A percentile compares a stretch with the other conserved stretches of the same genome.
phyloP scores from a whole-genome alignment of 805 yeast genomes.

The Metschnikowia koreensis region DNA sequence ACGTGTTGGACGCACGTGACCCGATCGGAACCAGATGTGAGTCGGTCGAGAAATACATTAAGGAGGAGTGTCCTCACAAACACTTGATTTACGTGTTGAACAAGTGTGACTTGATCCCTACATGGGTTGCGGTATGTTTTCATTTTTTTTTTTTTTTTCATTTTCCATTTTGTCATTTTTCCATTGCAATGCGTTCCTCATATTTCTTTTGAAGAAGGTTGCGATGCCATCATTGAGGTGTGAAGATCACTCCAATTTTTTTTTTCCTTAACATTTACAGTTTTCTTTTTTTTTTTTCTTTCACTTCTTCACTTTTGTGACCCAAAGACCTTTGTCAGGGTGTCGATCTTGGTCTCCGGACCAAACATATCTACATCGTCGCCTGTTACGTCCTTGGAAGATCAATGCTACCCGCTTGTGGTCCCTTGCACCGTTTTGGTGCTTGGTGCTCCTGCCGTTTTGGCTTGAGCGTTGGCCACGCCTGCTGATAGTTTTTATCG shows the following conservation, averaged over 20 bases:
- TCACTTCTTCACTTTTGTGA: slow-evolving; percentile 3
- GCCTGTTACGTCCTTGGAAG: slow-evolving; percentile 99
- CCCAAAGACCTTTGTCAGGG: slow-evolving; percentile 93
- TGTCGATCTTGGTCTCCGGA: slow-evolving; percentile 40
- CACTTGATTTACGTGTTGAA: slow-evolving; percentile 91
- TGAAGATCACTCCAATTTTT: background rate
- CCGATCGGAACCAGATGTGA: slow-evolving; percentile 95
- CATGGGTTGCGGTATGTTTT: slow-evolving; percentile 97
- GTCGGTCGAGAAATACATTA: slow-evolving; percentile 88
- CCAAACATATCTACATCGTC: slow-evolving; percentile 37
- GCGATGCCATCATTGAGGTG: background rate
- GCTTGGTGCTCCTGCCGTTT: slow-evolving; percentile 39
- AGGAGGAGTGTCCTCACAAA: slow-evolving; percentile 93
- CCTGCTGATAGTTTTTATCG: slow-evolving; percentile 37
- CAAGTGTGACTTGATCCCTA: slow-evolving; percentile 97
- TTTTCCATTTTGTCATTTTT: background rate
- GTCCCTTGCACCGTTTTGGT: slow-evolving; percentile 43
- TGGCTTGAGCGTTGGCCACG: slow-evolving; percentile 36
- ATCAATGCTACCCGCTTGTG: slow-evolving; percentile 60
- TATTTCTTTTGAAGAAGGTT: background rate
- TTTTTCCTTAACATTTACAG: background rate
- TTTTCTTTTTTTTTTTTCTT: slow-evolving; percentile 2
- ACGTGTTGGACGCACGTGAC: slow-evolving; percentile 96
- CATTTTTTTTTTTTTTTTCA: slow-evolving; percentile 1
- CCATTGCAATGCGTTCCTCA: background rate